phyloP scores from a whole-genome alignment of 2,329 filamentous ascomycete species.

The Madurella fahalii region DNA sequence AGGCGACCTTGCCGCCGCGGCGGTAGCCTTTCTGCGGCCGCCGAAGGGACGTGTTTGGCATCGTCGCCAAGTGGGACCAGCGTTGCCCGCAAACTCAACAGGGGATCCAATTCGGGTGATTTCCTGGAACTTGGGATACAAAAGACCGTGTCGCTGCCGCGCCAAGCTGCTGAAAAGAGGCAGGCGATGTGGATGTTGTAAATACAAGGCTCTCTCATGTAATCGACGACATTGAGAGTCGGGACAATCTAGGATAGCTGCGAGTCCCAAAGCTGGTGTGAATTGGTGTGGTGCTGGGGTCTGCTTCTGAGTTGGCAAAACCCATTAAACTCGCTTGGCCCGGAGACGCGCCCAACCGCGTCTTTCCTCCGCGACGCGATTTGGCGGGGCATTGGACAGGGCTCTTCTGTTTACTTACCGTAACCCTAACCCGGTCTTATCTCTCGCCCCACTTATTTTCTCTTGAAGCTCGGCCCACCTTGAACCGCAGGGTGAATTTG shows the following conservation, averaged over 20 bases:
- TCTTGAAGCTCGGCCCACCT: no score
- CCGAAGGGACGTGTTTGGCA: constrained; percentile 59
- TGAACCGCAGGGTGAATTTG: no score
- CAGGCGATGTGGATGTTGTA: no score
- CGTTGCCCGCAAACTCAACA: neutral
- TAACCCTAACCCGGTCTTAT: constrained; percentile 17
- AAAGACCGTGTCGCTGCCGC: no score
- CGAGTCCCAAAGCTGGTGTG: neutral
- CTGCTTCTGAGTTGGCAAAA: constrained; percentile 12
- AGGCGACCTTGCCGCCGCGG: constrained; percentile 63
- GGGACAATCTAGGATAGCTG: no score
- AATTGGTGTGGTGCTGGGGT: neutral
- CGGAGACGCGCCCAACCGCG: constrained; percentile 22
- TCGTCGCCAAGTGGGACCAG: constrained; percentile 30
- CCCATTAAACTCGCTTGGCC: constrained; percentile 22
- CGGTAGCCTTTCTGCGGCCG: constrained; percentile 63
- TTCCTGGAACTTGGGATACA: no score
- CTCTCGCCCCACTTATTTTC: no score
- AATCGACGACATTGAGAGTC: no score
- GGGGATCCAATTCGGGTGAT: neutral
- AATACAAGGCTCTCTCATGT: no score
- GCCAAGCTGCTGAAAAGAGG: no score
- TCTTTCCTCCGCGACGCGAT: constrained; percentile 18
- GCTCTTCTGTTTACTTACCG: neutral
- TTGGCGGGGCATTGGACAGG: constrained; percentile 12